Conservation (phyloP, 2,329 filamentous ascomycete genomes). For the Tolypocladium guangdongense region DNA sequence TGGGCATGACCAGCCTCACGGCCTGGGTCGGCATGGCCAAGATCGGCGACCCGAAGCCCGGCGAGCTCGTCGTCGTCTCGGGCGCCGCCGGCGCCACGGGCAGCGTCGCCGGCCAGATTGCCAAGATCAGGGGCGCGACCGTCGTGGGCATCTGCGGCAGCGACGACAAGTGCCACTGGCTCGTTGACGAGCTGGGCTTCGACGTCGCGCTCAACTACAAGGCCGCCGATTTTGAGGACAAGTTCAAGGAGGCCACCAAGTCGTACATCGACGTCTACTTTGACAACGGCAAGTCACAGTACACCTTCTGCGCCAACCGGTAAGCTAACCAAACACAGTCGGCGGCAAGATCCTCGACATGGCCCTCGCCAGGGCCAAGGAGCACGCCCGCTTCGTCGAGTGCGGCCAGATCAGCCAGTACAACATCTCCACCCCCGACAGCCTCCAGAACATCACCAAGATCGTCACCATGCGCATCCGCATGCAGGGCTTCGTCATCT, state of each 20-base stretch:
- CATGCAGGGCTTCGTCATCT: slow-evolving; percentile 64
- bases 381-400: slow-evolving; percentile 54
- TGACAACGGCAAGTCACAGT: slow-evolving; percentile 46
- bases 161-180: slow-evolving; percentile 56
- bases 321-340: slow-evolving; percentile 23
- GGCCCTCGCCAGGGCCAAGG: slow-evolving; percentile 52
- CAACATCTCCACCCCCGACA: slow-evolving; percentile 44
- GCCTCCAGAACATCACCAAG: slow-evolving; percentile 44
- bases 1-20: slow-evolving; percentile 60
- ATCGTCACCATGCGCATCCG: slow-evolving; percentile 44
- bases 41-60: slow-evolving; percentile 55
- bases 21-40: slow-evolving; percentile 66
- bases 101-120: slow-evolving; percentile 66
- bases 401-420: slow-evolving; percentile 64
- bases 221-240: slow-evolving; percentile 44
- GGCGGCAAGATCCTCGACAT: slow-evolving; percentile 61
- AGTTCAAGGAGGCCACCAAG: slow-evolving; percentile 48
- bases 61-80: slow-evolving; percentile 67
- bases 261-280: slow-evolving; percentile 59
- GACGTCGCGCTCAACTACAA: slow-evolving; percentile 63
- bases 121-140: slow-evolving; percentile 54
- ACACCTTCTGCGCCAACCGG: too few relatives aligned
- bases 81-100: slow-evolving; percentile 72
- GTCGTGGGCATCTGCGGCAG: slow-evolving; percentile 57
- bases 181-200: slow-evolving; percentile 53